These are phyloP conservation scores for Scedosporium boydii DNA, from an alignment of 2,329 filamentous ascomycete genomes.

Conservation along the genomic window DNA sequence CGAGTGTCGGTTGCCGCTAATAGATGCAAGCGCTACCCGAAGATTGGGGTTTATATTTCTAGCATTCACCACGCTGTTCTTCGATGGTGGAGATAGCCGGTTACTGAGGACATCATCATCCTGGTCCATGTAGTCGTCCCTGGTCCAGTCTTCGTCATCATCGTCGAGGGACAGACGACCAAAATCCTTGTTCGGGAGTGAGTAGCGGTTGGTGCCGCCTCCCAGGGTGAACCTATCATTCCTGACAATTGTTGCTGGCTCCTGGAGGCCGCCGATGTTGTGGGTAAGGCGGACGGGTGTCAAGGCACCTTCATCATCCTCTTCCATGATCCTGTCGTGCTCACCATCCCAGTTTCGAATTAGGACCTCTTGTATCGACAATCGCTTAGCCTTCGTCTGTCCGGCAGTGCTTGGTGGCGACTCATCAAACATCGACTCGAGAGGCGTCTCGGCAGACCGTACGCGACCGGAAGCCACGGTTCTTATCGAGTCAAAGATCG, in stretches of 20 bases:
- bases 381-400: constrained; percentile 41
- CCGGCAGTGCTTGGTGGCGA: constrained; percentile 53
- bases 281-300: constrained; percentile 37
- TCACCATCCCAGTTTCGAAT: constrained; percentile 45
- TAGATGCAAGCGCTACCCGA: constrained; percentile 42
- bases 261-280: constrained; percentile 13
- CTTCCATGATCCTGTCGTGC: constrained; percentile 47
- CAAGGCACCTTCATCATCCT: constrained; percentile 49
- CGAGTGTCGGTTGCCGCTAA: constrained; percentile 34
- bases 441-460: constrained; percentile 57
- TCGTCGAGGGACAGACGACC: constrained; percentile 48
- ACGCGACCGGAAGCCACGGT: constrained; percentile 59
- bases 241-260: neutral
- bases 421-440: constrained; percentile 76
- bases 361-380: constrained; percentile 51
- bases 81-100: constrained; percentile 47
- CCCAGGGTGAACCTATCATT: constrained; percentile 1
- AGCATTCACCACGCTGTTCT: constrained; percentile 41
- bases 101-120: constrained; percentile 43
- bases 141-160: constrained; percentile 55
- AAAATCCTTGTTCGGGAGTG: constrained; percentile 29
- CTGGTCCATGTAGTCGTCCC: constrained; percentile 44
- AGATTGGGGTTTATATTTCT: constrained; percentile 42
- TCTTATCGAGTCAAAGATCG: constrained; percentile 65
- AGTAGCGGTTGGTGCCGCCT: constrained; percentile 19